Base-by-base conservation (phyloP, 495 filamentous ascomycete species). In the Penicillium pulvis region DNA sequence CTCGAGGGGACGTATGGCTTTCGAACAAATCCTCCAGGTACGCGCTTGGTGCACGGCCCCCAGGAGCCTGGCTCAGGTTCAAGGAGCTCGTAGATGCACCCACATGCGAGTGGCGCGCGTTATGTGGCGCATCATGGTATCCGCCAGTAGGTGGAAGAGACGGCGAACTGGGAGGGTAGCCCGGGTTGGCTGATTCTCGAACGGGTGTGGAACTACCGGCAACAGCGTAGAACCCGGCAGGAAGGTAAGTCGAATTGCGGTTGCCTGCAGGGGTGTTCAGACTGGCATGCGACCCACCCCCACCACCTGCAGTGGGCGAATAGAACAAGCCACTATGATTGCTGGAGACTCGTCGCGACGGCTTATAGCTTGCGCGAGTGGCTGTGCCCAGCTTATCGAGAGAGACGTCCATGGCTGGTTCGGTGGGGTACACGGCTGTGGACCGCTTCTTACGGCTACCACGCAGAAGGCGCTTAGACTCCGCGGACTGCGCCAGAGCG, bases 21-120 rank as follows among this genome's bases (percentile, higher is more conserved):
- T 93, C 92, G 68, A 98, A 90, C 56, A 98, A 65, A 77, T 98
- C 94, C 57, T 98, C 93, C 43, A 98, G 73, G 68, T 93, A 97
- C 43, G 93, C 90, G 72, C 92, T 96, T 11, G 94, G 94, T 28
- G 92, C 91, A 42, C 94, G 80, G 39, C 85, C 86, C 45, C 86
- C 85, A 20, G 82, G 80, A n/a, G 87, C 83, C 23, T 83, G 76
- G 62, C 78, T 84, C 48, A 91, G 71, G 65, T 88, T 90, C 56
- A 94, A 65, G 36, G 83, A 88, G 67, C 85, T 94, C 23, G 81
- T 83, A 58, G 89, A 93, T 30, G 82, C 78, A 20, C 67, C 79
- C 8, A 60, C 70, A 30, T 73, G 64, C 17, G 70, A 73, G 14
- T 68, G 65, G 17, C 76, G 64, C 35, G 67, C 57, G 28, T 69